Evolutionary conservation across 2,329 filamentous ascomycete species (phyloP).

Genomic region (Bipolaris victoriae): DNA sequence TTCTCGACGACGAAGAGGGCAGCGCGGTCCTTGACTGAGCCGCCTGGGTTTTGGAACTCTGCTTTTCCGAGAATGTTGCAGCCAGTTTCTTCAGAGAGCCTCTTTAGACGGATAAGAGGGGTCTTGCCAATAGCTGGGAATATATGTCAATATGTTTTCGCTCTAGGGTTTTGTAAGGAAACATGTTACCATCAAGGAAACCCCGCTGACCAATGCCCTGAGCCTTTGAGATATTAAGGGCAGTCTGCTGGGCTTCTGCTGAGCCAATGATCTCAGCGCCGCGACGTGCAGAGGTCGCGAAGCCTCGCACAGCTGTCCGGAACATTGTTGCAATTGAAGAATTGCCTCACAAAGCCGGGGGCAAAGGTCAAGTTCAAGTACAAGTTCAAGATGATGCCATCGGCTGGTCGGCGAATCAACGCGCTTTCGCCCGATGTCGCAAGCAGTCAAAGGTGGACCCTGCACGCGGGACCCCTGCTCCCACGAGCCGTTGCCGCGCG

Average conservation of each 20-base stretch:
- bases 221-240: constrained; percentile 75
- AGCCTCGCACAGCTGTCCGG: constrained; percentile 69
- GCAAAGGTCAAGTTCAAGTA: constrained; percentile 1
- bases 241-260: constrained; percentile 63
- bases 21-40: constrained; percentile 94
- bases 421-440: constrained; percentile 33
- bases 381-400: constrained; percentile 17
- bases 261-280: constrained; percentile 55
- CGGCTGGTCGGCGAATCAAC: constrained; percentile 26
- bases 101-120: constrained; percentile 87
- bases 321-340: constrained; percentile 62
- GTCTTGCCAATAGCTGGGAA: constrained; percentile 91
- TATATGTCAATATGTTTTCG: constrained; percentile 7
- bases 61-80: constrained; percentile 96
- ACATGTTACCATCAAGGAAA: constrained; percentile 76
- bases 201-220: constrained; percentile 77
- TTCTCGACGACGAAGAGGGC: constrained; percentile 93
- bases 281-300: constrained; percentile 68
- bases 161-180: neutral
- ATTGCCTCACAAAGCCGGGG: constrained; percentile 5
- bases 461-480: constrained; percentile 14
- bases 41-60: constrained; percentile 98
- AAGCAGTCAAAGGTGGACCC: constrained; percentile 8
- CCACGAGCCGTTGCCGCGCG: constrained; percentile 12
- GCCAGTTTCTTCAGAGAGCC: constrained; percentile 85